These are phyloP conservation scores for Aspergillus campestris DNA, from an alignment of 495 filamentous ascomycete genomes.

Conservation along the genomic window DNA sequence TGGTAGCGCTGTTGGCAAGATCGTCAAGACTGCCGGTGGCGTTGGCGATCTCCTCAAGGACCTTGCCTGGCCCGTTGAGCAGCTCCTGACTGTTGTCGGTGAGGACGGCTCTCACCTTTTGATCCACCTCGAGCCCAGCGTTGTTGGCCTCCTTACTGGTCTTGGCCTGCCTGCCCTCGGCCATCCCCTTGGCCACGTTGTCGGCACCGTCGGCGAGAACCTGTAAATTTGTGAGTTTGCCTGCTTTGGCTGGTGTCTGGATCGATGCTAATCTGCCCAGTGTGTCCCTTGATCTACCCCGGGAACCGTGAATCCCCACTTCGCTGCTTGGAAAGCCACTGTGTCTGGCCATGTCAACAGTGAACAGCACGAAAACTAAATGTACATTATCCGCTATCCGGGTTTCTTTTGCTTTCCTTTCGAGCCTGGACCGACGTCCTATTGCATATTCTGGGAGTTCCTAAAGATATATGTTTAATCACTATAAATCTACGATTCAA, in stretches of 20 bases:
- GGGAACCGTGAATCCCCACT: not conserved
- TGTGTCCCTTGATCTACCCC: too few species aligned
- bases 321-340: not conserved
- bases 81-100: constrained; percentile 27
- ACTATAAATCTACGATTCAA: too few species aligned
- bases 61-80: constrained; percentile 19
- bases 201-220: constrained; percentile 28
- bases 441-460: constrained; percentile 1
- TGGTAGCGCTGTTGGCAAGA: constrained; percentile 18
- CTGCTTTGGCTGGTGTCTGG: not conserved
- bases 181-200: constrained; percentile 24
- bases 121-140: constrained; percentile 25
- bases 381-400: too few species aligned
- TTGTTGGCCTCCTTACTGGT: constrained; percentile 26
- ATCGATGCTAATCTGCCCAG: not conserved
- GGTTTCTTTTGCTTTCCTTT: not conserved
- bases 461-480: constrained; percentile 1
- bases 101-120: constrained; percentile 27
- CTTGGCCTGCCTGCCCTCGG: constrained; percentile 30
- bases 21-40: constrained; percentile 22
- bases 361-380: not conserved
- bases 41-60: constrained; percentile 33
- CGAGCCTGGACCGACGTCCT: constrained; percentile 1
- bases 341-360: not conserved
- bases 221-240: constrained; percentile 17